Conservation (phyloP, 2,329 filamentous ascomycete species). For the Blumeria graminis region DNA sequence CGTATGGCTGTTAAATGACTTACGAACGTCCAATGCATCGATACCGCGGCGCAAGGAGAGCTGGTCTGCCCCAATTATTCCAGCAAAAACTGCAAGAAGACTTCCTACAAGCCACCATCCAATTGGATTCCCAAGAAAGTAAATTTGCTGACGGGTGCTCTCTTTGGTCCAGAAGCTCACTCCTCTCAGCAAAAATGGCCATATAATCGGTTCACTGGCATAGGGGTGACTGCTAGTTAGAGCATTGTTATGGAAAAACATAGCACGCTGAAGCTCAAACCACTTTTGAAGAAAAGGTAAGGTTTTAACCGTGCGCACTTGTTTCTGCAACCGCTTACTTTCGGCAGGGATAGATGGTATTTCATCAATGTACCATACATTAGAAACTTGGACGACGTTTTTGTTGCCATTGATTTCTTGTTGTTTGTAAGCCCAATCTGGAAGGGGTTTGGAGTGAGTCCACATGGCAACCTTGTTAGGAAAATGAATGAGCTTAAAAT, state of each 20-base stretch:
- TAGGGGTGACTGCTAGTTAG: constrained; percentile 94
- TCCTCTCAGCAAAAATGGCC: constrained; percentile 90
- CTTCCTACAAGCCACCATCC: constrained; percentile 95
- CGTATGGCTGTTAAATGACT: constrained; percentile 21
- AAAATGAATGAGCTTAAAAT: constrained; percentile 89
- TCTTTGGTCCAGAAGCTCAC: constrained; percentile 99
- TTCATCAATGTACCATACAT: constrained; percentile 84
- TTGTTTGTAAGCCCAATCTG: constrained; percentile 91
- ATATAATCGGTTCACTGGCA: constrained; percentile 80
- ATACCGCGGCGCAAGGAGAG: constrained; percentile 78
- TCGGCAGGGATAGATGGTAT: constrained; percentile 56
- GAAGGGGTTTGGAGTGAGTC: constrained; percentile 87
- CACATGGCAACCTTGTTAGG: constrained; percentile 97
- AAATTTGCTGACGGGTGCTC: constrained; percentile 87
- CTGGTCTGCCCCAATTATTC: constrained; percentile 81
- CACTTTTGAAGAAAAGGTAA: constrained; percentile 85
- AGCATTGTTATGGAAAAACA: constrained; percentile 99
- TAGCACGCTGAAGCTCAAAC: constrained; percentile 84
- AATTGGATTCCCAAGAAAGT: constrained; percentile 90
- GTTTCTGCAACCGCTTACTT: constrained; percentile 45
- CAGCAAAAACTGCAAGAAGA: constrained; percentile 76
- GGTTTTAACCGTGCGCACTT: constrained; percentile 54
- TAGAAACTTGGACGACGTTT: constrained; percentile 69
- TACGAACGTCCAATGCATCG: constrained; percentile 80
- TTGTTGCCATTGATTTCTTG: constrained; percentile 99